Conservation (phyloP, 164 flowering plant species). For the Chimonanthus salicifolius region DNA sequence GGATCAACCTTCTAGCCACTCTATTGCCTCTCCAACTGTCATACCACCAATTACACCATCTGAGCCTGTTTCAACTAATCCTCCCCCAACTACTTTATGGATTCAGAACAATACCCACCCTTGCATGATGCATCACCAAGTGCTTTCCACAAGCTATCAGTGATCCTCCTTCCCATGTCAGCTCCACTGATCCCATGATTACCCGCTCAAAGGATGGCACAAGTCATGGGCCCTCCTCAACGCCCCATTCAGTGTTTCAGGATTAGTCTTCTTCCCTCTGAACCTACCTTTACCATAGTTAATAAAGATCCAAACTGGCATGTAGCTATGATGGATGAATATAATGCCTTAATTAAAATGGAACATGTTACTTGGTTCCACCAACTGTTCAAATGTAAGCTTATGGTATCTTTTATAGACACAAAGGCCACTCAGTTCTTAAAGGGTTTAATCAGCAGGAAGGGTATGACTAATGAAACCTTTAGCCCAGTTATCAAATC, state of each 20-base stretch:
- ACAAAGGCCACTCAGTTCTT: background rate
- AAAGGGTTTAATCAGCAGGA: background rate
- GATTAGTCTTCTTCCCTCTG: background rate
- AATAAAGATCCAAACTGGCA: background rate
- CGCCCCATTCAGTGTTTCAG: background rate
- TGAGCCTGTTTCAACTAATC: no score
- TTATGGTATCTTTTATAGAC: background rate
- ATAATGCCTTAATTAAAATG: background rate
- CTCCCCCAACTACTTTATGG: no score
- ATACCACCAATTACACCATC: no score
- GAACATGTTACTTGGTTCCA: background rate
- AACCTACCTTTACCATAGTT: background rate
- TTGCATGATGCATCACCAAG: no score
- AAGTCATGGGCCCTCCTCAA: background rate
- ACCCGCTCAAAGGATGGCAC: background rate
- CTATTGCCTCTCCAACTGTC: no score
- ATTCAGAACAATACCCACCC: no score
- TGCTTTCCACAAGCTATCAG: no score
- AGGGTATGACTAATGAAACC: background rate
- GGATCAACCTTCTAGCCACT: no score
- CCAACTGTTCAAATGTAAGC: background rate
- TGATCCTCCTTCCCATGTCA: no score
- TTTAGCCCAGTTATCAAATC: background rate
- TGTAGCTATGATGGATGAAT: no score
- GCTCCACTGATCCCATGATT: background rate